Evolutionary conservation across 176 grass and related monocot species (phyloP).

Genomic region (Aegilops bicornis): DNA sequence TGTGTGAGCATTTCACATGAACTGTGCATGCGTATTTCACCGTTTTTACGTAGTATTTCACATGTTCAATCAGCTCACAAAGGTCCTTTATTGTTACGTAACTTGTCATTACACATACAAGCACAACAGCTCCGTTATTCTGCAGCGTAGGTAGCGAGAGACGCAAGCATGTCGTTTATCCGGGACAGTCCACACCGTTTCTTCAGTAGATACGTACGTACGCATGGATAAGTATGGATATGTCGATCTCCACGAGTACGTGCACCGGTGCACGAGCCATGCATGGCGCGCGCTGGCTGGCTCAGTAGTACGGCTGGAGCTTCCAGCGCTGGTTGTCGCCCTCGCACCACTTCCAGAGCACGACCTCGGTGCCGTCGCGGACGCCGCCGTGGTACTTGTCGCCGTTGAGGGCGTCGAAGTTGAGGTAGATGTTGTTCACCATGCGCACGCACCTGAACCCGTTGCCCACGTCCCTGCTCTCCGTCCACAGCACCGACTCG

Average conservation of each 20-base stretch:
- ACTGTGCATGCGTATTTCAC: too few species aligned
- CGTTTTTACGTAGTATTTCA: not conserved
- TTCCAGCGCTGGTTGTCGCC: constrained; percentile 93
- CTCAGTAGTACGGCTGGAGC: constrained; percentile 38
- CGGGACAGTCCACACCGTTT: not conserved
- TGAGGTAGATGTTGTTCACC: constrained; percentile 78
- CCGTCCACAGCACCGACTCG: constrained; percentile 82
- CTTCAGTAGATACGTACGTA: not conserved
- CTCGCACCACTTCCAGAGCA: constrained; percentile 77
- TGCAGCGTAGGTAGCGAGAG: not conserved
- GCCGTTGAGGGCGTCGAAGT: constrained; percentile 69
- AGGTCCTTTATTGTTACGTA: not conserved
- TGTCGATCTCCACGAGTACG: not conserved
- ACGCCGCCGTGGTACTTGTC: constrained; percentile 82
- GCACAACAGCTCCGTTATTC: not conserved
- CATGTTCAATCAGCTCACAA: not conserved
- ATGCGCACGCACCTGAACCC: constrained; percentile 67
- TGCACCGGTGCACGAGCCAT: too few species aligned
- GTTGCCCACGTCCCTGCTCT: constrained; percentile 65
- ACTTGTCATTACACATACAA: not conserved
- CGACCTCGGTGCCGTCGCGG: constrained; percentile 61
- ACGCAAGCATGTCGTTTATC: not conserved
- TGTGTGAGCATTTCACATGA: too few species aligned
- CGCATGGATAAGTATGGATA: not conserved
- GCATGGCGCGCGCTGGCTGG: not conserved